Base-by-base conservation (phyloP, 352 stramenopile genomes). In the Globisporangium echinulatum region DNA sequence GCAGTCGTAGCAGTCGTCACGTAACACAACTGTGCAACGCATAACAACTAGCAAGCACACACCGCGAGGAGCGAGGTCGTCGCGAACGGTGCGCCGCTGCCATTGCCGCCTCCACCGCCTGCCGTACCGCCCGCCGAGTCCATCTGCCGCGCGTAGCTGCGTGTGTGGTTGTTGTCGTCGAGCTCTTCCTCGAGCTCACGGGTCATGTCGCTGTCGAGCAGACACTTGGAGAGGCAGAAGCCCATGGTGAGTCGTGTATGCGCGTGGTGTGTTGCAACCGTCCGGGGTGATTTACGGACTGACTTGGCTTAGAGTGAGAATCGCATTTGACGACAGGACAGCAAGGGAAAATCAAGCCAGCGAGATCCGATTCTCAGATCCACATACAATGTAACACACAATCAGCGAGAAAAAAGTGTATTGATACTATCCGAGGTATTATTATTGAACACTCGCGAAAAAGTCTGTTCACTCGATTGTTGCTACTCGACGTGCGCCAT, bases 121-220 rank as follows among this genome's bases (percentile, higher is more conserved):
- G 9, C 17, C 15, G 17, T 36, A 7, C 49, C 37, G 15, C 14
- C 51, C 15, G 37, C n/a, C 37, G 37, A 15, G 19, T 67, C 56
- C 56, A 55, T 57, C 39, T 77, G 74, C 53, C 74, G 61, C 53
- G 71, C 55, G 64, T 85, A 88, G 66, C 73, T 85, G 66, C 77
- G 75, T 50, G 62, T 74, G 55, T 66, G 25, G 25, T 33, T 65
- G 56, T 68, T 63, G 63, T 90, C 85, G 68, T 92, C 81, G 39
- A 95, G 77, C 59, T 95, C 84, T 48, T 77, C 75, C 62, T 95
- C 85, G 19, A 95, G 80, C 64, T 95, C 82, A 38, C 77, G 78
- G 49, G 77, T 82, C 74, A 95, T 95, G 69, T 92, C 83, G 56
- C 76, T 85, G n/a, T 91, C 82, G 36, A 79, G 79, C 59, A 93